Conservation (phyloP, 176 grass and related monocot species). For the Thalia dealbata region DNA sequence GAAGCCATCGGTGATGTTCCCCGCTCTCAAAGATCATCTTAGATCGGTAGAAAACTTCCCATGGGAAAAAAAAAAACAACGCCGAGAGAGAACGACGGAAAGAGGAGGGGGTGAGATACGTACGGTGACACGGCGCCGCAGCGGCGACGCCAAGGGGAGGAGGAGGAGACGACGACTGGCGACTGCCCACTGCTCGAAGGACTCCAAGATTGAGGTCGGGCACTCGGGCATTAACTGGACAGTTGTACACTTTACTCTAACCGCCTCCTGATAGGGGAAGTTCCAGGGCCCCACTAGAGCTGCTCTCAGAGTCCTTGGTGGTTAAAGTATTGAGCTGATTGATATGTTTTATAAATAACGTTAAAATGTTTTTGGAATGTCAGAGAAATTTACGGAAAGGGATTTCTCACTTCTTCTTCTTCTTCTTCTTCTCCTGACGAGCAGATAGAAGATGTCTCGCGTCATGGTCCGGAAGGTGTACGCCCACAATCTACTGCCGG, state of each 20-base stretch:
- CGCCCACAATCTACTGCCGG: too few relatives aligned
- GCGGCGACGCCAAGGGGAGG: background rate
- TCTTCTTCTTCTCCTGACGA: too few relatives aligned
- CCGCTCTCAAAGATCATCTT: too few relatives aligned
- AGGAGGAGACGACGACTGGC: background rate
- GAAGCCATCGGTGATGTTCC: background rate
- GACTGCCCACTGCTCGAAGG: background rate
- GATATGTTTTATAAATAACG: too few relatives aligned
- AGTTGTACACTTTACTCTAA: background rate
- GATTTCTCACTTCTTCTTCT: too few relatives aligned
- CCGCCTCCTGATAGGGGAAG: background rate
- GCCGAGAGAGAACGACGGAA: background rate
- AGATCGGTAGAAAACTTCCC: background rate
- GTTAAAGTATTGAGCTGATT: too few relatives aligned
- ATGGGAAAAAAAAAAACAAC: background rate
- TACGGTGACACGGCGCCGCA: background rate
- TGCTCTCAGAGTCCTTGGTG: too few relatives aligned
- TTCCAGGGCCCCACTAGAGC: too few relatives aligned
- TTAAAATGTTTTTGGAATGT: too few relatives aligned
- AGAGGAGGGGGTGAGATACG: background rate
- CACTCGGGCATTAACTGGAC: background rate
- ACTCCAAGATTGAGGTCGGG: background rate
- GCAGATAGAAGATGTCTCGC: too few relatives aligned
- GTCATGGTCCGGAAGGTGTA: too few relatives aligned
- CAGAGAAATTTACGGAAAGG: too few relatives aligned